These are phyloP conservation scores for Auxenochlorella pyrenoidosa DNA, from an alignment of 139 green algal species.

Conservation along the genomic window DNA sequence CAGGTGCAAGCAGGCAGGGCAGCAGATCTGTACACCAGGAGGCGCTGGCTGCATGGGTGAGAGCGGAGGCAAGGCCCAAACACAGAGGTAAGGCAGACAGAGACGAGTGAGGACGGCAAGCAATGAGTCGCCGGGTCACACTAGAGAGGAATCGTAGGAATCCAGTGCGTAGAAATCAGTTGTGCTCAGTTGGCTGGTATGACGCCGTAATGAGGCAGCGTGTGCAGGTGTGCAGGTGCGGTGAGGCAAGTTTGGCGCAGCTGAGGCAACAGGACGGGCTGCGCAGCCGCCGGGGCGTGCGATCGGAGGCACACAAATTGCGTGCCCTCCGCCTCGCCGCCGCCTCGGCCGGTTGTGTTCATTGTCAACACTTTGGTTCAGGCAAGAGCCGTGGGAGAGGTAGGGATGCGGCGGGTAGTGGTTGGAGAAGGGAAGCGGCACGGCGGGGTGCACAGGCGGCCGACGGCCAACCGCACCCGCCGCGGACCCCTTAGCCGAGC, in stretches of 20 bases:
- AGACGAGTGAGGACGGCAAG: constrained; percentile 1
- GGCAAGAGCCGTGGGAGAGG: neutral
- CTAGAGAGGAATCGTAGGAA: constrained; percentile 1
- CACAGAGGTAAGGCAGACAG: neutral
- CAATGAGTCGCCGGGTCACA: neutral
- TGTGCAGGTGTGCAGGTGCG: neutral
- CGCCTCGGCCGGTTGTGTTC: neutral
- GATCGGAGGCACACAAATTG: neutral
- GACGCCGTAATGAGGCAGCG: constrained; percentile 5
- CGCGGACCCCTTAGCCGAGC: too few species aligned
- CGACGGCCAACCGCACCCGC: too few species aligned
- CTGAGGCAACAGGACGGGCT: neutral
- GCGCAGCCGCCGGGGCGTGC: neutral
- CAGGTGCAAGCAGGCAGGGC: neutral
- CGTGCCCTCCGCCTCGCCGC: neutral
- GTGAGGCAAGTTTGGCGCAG: constrained; percentile 12
- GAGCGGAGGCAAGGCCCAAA: neutral
- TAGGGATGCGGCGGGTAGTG: neutral
- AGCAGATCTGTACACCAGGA: constrained; percentile 10
- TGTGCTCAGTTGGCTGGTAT: constrained; percentile 8
- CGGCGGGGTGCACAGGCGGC: neutral
- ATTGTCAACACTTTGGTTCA: neutral
- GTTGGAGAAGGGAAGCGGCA: neutral
- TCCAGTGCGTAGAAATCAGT: constrained; percentile 22
- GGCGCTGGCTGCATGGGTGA: too few species aligned